Percentiles rank a stretch among this genome's conserved stretches.
phyloP scores from a whole-genome alignment of 768 basidiomycete genomes.

The Strobilomyces dryophilus region DNA sequence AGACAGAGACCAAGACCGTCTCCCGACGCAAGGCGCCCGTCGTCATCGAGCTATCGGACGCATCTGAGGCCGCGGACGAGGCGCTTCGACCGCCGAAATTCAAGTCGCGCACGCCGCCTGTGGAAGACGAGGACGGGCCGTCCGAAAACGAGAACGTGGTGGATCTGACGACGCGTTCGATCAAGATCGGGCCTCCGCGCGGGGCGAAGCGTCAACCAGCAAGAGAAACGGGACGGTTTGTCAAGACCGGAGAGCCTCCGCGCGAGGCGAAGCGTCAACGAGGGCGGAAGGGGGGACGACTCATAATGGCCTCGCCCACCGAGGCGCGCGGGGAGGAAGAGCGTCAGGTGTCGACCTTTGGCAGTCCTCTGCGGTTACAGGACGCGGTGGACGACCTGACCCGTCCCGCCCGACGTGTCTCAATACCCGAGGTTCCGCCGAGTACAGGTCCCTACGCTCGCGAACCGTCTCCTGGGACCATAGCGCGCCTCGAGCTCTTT shows the following conservation, averaged over 20 bases:
- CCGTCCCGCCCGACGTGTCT: not conserved
- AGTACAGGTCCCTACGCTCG: conserved; percentile 1
- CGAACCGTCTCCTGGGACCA: conserved; percentile 25
- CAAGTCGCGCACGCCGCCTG: not conserved
- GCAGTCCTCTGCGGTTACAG: not conserved
- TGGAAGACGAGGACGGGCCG: not conserved
- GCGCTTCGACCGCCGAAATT: not conserved
- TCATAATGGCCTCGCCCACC: too few relatives aligned
- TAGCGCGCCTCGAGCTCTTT: conserved; percentile 27
- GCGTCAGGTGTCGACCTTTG: not conserved
- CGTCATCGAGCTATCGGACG: not conserved
- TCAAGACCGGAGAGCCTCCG: not conserved
- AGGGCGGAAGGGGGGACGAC: too few relatives aligned
- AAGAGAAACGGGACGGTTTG: not conserved
- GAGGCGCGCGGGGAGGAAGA: not conserved
- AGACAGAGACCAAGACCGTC: not conserved
- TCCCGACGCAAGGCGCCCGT: not conserved
- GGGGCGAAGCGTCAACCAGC: conserved; percentile 12
- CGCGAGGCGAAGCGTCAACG: too few relatives aligned
- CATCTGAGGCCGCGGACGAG: conserved; percentile 6
- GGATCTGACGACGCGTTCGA: not conserved
- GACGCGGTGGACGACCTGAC: not conserved
- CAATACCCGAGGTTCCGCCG: conserved; percentile 1
- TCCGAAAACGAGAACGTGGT: conserved; percentile 9
- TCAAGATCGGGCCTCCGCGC: conserved; percentile 27